Evolutionary conservation across 768 basidiomycete species (phyloP).

Genomic region (Hirschioporus abietinus): DNA sequence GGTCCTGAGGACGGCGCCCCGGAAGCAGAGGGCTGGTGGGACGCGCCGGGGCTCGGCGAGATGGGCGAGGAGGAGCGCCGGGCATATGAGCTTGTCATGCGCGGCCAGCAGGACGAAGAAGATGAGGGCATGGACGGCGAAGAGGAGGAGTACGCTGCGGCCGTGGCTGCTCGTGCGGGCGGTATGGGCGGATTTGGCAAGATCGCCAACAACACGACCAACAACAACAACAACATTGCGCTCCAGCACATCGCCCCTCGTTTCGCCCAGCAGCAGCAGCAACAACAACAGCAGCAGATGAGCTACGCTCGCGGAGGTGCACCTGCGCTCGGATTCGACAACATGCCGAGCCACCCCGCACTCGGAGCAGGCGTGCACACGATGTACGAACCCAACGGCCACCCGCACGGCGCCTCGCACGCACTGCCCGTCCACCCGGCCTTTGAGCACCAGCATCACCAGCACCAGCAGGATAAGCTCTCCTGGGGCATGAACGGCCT

Average conservation of each 20-base stretch:
- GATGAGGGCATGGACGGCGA: constrained; percentile 34
- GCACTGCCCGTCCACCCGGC: neutral
- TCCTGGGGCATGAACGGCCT: neutral
- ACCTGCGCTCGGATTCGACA: constrained; percentile 24
- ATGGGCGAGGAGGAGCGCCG: constrained; percentile 40
- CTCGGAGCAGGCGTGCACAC: constrained; percentile 1
- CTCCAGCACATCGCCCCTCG: constrained; percentile 14
- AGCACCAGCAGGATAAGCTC: neutral
- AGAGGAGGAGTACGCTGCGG: constrained; percentile 37
- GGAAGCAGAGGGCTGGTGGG: constrained; percentile 10
- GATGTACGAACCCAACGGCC: constrained; percentile 1
- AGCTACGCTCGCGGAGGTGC: constrained; percentile 24
- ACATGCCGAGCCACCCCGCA: constrained; percentile 16
- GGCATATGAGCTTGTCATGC: constrained; percentile 27
- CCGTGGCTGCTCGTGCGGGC: constrained; percentile 27
- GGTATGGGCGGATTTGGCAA: constrained; percentile 19
- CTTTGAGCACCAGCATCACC: neutral
- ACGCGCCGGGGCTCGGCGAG: constrained; percentile 24
- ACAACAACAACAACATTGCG: constrained; percentile 16
- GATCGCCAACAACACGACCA: constrained; percentile 28
- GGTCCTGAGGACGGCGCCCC: constrained; percentile 58
- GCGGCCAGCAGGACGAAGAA: constrained; percentile 54
- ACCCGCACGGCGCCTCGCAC: constrained; percentile 3
- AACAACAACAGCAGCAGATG: constrained; percentile 16
- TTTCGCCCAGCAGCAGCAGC: constrained; percentile 18